Conservation (phyloP, 768 basidiomycete genomes). For the Terana coerulea region DNA sequence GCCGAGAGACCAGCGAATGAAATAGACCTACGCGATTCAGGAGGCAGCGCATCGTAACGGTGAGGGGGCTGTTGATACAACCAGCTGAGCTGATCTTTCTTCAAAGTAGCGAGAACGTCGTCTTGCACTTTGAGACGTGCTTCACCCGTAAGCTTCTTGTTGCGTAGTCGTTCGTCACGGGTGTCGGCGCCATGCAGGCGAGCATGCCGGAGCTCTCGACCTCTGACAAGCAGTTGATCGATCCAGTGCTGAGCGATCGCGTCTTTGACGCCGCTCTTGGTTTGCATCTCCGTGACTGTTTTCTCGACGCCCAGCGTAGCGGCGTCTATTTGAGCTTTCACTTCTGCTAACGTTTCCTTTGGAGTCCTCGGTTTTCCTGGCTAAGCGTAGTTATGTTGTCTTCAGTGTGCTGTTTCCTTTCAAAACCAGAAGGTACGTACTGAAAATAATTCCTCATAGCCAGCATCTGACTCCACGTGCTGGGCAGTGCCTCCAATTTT, state of each 20-base stretch:
- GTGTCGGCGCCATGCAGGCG: too few species aligned
- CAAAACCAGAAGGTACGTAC: too few species aligned
- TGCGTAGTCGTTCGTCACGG: too few species aligned
- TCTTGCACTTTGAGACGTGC: too few species aligned
- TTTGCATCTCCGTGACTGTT: conserved; percentile 13
- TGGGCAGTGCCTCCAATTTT: conserved; percentile 31
- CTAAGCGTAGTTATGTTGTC: neutral
- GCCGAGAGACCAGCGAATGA: too few species aligned
- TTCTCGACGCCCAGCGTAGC: conserved; percentile 7
- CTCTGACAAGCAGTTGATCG: conserved; percentile 11
- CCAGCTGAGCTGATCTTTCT: too few species aligned
- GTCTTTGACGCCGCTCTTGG: conserved; percentile 20
- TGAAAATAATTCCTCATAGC: conserved; percentile 28
- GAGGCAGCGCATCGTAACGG: too few species aligned
- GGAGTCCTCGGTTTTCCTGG: neutral
- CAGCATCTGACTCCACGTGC: conserved; percentile 29
- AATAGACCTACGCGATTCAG: too few species aligned
- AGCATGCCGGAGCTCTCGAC: too few species aligned
- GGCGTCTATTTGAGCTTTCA: conserved; percentile 1
- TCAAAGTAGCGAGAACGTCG: too few species aligned
- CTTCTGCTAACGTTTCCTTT: neutral
- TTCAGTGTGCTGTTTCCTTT: neutral
- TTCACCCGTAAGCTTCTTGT: too few species aligned
- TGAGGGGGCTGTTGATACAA: too few species aligned
- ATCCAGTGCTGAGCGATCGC: conserved; percentile 15